Evolutionary conservation across 2,329 filamentous ascomycete species (phyloP).

Genomic region (Colletotrichum sp.): DNA sequence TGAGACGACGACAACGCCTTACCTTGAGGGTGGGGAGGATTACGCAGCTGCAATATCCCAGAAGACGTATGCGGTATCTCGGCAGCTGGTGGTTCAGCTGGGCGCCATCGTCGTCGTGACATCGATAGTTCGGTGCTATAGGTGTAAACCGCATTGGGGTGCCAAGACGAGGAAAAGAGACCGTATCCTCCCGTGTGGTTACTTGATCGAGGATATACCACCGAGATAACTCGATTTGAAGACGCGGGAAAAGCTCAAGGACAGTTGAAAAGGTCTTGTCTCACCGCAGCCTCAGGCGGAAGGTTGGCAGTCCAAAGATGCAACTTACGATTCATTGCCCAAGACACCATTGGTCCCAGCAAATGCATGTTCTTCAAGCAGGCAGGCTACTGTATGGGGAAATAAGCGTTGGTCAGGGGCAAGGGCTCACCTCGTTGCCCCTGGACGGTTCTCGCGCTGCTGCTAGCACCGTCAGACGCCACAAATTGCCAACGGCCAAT

Average conservation of each 20-base stretch:
- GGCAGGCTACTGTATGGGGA: neutral
- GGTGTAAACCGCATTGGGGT: neutral
- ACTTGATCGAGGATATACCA: neutral
- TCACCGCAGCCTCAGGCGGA: neutral
- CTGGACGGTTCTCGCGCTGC: constrained; percentile 1
- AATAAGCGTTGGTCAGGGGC: constrained; percentile 14
- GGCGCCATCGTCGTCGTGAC: neutral
- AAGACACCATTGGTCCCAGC: neutral
- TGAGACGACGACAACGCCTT: neutral
- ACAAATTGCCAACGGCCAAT: neutral
- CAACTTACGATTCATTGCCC: neutral
- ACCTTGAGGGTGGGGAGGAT: neutral
- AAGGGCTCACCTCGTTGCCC: neutral
- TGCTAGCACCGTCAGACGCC: constrained; percentile 5
- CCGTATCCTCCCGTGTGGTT: neutral
- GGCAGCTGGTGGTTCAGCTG: neutral
- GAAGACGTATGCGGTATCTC: neutral
- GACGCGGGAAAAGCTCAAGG: neutral
- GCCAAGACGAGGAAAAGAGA: neutral
- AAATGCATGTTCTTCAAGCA: neutral
- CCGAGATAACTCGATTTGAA: neutral
- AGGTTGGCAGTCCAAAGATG: neutral
- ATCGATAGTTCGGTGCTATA: neutral
- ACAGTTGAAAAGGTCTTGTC: neutral
- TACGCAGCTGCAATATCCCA: neutral